These are phyloP conservation scores for Salix brachista DNA, from an alignment of 345 rosid species.

Conservation along the genomic window DNA sequence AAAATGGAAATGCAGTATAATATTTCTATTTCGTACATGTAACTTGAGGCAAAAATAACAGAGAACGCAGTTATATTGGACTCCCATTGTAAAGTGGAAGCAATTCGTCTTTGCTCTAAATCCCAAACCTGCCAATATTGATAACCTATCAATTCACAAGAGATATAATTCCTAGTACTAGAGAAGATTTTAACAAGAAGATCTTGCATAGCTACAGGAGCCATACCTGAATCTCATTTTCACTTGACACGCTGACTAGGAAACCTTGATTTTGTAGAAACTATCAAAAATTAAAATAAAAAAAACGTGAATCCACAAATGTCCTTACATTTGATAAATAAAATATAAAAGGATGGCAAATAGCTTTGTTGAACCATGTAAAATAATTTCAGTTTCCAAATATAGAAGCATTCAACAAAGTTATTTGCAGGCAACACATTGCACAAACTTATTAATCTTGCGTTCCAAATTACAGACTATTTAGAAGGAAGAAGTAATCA, in stretches of 20 bases:
- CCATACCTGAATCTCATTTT: conserved; percentile 31
- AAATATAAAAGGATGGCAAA: background rate
- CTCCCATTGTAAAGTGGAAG: conserved; percentile 24
- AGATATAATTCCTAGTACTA: background rate
- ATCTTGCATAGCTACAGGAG: background rate
- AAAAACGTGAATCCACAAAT: background rate
- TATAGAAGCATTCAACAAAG: background rate
- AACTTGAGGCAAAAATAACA: conserved; percentile 19
- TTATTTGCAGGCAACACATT: background rate
- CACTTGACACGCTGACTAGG: conserved; percentile 18
- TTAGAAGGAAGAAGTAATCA: background rate
- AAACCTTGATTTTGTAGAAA: conserved; percentile 29
- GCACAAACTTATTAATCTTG: background rate
- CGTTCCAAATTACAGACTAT: background rate
- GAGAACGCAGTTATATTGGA: conserved; percentile 29
- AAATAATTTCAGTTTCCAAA: background rate
- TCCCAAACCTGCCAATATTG: conserved; percentile 27
- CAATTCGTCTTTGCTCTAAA: conserved; percentile 22
- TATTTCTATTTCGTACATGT: conserved; percentile 13
- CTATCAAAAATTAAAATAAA: conserved; percentile 4
- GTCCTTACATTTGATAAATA: background rate
- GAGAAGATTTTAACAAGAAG: background rate
- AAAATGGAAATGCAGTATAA: background rate
- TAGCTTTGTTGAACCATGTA: background rate
- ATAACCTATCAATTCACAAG: background rate